Evolutionary conservation across 73 alveolate genomes (phyloP).

Genomic region (Stentor coeruleus): DNA sequence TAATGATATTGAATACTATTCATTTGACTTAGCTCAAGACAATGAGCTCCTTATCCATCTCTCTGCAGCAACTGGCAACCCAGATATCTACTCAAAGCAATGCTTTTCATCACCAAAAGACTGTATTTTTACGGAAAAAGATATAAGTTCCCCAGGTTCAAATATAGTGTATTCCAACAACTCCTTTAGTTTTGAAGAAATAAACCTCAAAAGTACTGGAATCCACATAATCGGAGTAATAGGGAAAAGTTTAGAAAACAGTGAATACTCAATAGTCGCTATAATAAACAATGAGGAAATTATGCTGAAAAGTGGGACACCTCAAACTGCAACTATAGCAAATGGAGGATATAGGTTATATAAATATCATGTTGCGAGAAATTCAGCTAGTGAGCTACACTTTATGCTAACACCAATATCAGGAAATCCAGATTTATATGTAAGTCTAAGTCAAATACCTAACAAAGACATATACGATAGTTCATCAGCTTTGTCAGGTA

Average conservation of each 20-base stretch:
- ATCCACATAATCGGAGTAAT: background rate
- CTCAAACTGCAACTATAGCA: background rate
- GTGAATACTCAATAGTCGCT: background rate
- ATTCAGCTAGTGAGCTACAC: background rate
- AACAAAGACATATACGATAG: background rate
- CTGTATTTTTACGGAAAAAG: background rate
- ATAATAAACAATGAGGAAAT: background rate
- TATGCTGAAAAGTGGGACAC: background rate
- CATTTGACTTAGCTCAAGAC: background rate
- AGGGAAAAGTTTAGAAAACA: background rate
- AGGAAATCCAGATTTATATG: constrained; percentile 14
- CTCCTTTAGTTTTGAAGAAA: background rate
- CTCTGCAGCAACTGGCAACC: background rate
- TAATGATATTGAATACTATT: background rate
- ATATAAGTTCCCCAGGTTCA: background rate
- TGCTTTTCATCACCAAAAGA: background rate
- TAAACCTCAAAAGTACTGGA: background rate
- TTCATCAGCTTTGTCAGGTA: background rate
- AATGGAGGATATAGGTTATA: background rate
- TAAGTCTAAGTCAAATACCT: background rate
- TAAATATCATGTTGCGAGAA: background rate
- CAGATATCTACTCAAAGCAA: background rate
- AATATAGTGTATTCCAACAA: background rate
- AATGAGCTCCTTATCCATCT: background rate
- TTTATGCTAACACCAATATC: background rate